Percentiles rank a stretch among this genome's conserved stretches.
Conservation (phyloP, 1,284 basidiomycete species). For the Heliocybe sulcata region DNA sequence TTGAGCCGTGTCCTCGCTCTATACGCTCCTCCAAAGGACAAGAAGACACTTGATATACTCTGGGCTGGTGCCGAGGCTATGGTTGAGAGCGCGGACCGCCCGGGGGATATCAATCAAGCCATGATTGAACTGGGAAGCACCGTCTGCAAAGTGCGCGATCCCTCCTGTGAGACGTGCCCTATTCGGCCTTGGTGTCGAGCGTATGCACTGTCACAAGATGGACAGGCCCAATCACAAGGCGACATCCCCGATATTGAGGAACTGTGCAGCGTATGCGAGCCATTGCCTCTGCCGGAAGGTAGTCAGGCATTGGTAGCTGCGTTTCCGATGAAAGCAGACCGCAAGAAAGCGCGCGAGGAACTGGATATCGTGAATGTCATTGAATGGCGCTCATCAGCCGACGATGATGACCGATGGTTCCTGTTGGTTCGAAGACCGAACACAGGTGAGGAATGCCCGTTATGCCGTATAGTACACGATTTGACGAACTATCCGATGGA, state of each 20-base stretch:
- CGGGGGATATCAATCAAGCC: constrained; percentile 87
- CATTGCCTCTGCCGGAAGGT: constrained; percentile 34
- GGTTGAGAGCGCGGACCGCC: constrained; percentile 44
- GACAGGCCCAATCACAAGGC: constrained; percentile 8
- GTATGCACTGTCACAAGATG: constrained; percentile 24
- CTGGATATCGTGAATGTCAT: constrained; percentile 81
- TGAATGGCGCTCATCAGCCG: constrained; percentile 52
- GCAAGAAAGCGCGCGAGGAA: constrained; percentile 83
- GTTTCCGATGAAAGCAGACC: constrained; percentile 84
- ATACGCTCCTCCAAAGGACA: constrained; percentile 75
- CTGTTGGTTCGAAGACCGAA: constrained; percentile 78
- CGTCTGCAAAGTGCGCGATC: constrained; percentile 80
- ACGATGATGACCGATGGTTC: constrained; percentile 45
- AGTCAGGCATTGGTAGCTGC: constrained; percentile 41
- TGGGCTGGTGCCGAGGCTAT: constrained; percentile 74
- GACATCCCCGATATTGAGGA: constrained; percentile 62
- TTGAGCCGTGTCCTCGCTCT: constrained; percentile 78
- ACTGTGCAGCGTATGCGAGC: constrained; percentile 65
- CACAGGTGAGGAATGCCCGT: constrained; percentile 47
- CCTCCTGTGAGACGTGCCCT: constrained; percentile 70
- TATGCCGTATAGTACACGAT: constrained; percentile 2
- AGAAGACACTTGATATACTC: constrained; percentile 71
- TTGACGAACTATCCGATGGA: constrained; percentile 7
- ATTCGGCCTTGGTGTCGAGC: constrained; percentile 63
- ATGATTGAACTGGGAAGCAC: constrained; percentile 87